Conservation (phyloP, 1,284 basidiomycete species). For the Ustilago vetiveriae region DNA sequence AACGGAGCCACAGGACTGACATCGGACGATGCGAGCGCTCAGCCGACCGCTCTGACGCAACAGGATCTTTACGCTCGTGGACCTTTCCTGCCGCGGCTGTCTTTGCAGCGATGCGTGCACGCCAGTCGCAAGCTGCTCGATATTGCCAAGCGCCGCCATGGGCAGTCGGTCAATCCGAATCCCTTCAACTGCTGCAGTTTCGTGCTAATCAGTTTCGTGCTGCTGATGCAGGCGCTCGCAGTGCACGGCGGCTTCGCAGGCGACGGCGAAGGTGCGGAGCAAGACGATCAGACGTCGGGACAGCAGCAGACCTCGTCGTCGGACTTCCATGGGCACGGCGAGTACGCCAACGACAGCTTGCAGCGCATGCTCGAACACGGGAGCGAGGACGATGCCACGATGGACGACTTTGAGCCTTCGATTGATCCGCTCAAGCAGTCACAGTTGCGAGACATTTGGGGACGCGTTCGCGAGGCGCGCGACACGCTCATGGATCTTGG, state of each 20-base stretch:
- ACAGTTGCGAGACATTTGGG: conserved; percentile 54
- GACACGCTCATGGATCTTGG: conserved; percentile 52
- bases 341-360: conserved; percentile 40
- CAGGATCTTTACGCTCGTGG: conserved; percentile 58
- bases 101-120: conserved; percentile 57
- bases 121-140: conserved; percentile 58
- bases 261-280: conserved; percentile 12
- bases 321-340: conserved; percentile 14
- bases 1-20: conserved; percentile 6
- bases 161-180: conserved; percentile 51
- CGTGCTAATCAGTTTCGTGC: conserved; percentile 61
- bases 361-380: conserved; percentile 34
- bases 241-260: conserved; percentile 44
- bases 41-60: conserved; percentile 17
- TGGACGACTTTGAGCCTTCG: conserved; percentile 29
- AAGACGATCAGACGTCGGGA: conserved; percentile 7
- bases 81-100: conserved; percentile 55
- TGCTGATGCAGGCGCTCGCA: conserved; percentile 61
- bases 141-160: conserved; percentile 50
- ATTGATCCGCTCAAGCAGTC: conserved; percentile 39
- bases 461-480: conserved; percentile 52
- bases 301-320: conserved; percentile 8
- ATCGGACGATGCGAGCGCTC: conserved; percentile 11
- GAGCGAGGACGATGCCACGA: conserved; percentile 17
- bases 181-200: conserved; percentile 62